Evolutionary conservation across 1,284 basidiomycete species (phyloP).

Genomic region (Mycena citricolor): DNA sequence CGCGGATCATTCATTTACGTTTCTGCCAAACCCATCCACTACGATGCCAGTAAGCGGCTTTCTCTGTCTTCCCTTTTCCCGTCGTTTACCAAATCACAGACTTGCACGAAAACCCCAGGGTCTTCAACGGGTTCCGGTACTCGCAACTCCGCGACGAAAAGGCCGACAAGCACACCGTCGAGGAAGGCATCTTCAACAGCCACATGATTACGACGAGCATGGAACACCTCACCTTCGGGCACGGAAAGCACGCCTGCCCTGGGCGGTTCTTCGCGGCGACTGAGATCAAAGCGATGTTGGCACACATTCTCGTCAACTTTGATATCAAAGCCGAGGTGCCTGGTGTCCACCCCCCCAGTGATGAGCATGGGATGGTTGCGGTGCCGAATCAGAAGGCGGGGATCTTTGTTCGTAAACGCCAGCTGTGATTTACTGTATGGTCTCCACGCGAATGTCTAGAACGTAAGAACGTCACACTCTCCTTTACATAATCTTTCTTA

Average conservation of each 20-base stretch:
- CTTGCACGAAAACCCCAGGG: slow-evolving; percentile 26
- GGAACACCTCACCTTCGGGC: slow-evolving; percentile 37
- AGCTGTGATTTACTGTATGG: too few species aligned
- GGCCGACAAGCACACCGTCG: slow-evolving; percentile 10
- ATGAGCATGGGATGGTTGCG: background rate
- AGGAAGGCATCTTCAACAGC: slow-evolving; percentile 20
- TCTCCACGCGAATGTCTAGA: too few species aligned
- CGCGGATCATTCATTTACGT: background rate
- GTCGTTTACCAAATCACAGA: slow-evolving; percentile 6
- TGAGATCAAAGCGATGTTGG: slow-evolving; percentile 43
- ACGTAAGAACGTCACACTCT: too few species aligned
- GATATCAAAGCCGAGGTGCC: slow-evolving; percentile 38
- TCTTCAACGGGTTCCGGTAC: slow-evolving; percentile 34
- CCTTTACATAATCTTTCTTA: too few species aligned
- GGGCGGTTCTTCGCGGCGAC: slow-evolving; percentile 43
- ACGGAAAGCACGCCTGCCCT: slow-evolving; percentile 38
- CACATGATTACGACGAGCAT: slow-evolving; percentile 31
- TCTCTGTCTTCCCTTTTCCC: background rate
- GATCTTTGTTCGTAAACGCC: slow-evolving; percentile 10
- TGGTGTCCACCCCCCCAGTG: slow-evolving; percentile 19
- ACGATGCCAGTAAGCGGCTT: slow-evolving; percentile 8
- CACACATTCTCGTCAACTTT: slow-evolving; percentile 39
- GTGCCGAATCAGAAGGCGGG: slow-evolving; percentile 2
- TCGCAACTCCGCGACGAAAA: slow-evolving; percentile 10
- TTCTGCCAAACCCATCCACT: slow-evolving; percentile 23